A percentile compares a stretch with the other conserved stretches of the same genome.
phyloP scores from a whole-genome alignment of 768 basidiomycete species.

The Rhizopogon salebrosus region DNA sequence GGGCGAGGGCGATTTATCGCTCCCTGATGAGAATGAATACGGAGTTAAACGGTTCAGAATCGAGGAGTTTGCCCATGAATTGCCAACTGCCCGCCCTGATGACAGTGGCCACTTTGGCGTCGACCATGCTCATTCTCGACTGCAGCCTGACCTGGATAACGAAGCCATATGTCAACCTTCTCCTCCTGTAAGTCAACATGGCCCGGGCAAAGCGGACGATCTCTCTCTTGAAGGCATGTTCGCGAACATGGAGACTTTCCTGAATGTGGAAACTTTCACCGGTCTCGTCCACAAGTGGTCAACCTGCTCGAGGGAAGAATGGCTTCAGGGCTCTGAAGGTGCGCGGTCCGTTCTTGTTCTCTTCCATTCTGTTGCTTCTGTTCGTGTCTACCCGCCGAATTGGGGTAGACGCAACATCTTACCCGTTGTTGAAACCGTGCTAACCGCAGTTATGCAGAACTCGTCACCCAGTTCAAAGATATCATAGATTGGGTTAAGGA shows the following conservation, averaged over 20 bases:
- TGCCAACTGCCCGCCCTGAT: not conserved
- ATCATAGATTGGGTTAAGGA: constrained; percentile 19
- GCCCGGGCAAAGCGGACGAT: not conserved
- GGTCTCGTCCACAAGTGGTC: constrained; percentile 22
- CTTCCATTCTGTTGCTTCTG: not conserved
- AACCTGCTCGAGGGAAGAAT: constrained; percentile 24
- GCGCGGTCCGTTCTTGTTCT: not conserved
- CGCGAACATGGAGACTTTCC: constrained; percentile 12
- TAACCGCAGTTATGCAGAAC: not conserved
- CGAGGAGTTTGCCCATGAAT: not conserved
- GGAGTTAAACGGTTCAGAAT: not conserved
- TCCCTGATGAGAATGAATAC: not conserved
- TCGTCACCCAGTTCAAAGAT: constrained; percentile 1
- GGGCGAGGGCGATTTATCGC: not conserved
- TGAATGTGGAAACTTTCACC: constrained; percentile 18
- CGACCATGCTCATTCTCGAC: not conserved
- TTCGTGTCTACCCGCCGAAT: constrained; percentile 16
- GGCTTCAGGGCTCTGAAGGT: constrained; percentile 27
- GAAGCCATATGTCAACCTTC: not conserved
- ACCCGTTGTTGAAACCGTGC: not conserved
- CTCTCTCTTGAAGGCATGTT: constrained; percentile 14
- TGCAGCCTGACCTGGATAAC: not conserved
- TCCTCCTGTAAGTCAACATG: not conserved
- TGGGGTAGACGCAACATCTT: constrained; percentile 15
- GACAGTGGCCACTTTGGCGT: not conserved